phyloP scores from a whole-genome alignment of 805 yeast species.

The Kodamaea sagamina region DNA sequence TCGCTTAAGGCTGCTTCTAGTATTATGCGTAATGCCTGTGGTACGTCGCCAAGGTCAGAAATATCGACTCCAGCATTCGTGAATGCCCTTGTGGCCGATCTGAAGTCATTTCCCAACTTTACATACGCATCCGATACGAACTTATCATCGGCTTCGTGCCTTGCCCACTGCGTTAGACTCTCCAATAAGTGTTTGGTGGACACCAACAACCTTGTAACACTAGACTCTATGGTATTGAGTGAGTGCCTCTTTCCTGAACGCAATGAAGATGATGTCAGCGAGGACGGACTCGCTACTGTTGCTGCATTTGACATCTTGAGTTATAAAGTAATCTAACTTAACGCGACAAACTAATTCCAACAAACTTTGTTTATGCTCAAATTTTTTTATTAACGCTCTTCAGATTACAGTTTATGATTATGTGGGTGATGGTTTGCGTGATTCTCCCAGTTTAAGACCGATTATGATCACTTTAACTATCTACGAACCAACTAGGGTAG shows the following conservation, averaged over 20 bases:
- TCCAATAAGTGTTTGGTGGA: slow-evolving; percentile 89
- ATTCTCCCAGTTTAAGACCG: too few species aligned
- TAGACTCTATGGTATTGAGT: slow-evolving; percentile 64
- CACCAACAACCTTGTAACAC: slow-evolving; percentile 76
- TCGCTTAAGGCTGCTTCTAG: slow-evolving; percentile 85
- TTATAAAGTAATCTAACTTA: too few species aligned
- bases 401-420: too few species aligned
- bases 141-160: slow-evolving; percentile 71
- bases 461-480: too few species aligned
- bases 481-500: too few species aligned
- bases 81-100: slow-evolving; percentile 80
- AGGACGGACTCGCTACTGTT: slow-evolving; percentile 5
- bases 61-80: slow-evolving; percentile 76
- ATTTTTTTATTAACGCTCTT: slow-evolving; percentile 1
- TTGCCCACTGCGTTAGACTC: slow-evolving; percentile 87
- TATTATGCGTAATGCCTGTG: slow-evolving; percentile 73
- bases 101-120: slow-evolving; percentile 88
- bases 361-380: neutral
- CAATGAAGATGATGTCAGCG: slow-evolving; percentile 12
- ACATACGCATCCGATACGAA: slow-evolving; percentile 91
- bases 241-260: slow-evolving; percentile 22
- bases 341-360: neutral
- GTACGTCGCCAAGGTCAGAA: slow-evolving; percentile 87
- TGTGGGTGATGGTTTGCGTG: too few species aligned
- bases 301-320: slow-evolving; percentile 13